Evolutionary conservation across 108 stramenopile species (phyloP), one percentile per base, ranked within the genome.

Genomic region (Skeletonema grethae): DNA sequence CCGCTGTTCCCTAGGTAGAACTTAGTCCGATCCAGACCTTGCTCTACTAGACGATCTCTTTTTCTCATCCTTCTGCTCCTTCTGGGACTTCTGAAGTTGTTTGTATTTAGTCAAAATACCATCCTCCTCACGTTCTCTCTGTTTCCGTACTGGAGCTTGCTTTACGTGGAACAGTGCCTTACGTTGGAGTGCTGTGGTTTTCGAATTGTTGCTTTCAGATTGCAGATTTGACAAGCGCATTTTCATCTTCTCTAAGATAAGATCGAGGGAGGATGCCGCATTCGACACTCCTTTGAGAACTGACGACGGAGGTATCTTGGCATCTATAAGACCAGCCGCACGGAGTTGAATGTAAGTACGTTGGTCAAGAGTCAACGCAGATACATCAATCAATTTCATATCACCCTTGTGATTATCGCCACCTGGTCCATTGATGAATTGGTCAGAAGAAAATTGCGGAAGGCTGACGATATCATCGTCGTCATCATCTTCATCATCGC

Each of bases 311-410:
- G 13, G 65, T 15, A 46, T 16, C 5, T 4, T 34, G 45, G 28
- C 34, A 57, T 82, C 75, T 0, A 82, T 55, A 15, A 82, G 75
- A 45, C 76, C 63, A 8, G 46, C 80, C 1, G 70, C 80, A 16
- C 80, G 63, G 5, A 82, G 70, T 61, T 77, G 80, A 9, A 82
- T 61, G 57, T 65, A 77, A 12, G 80, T 76, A 41, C 80, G 59
- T 72, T 82, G 74, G 35, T 82, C 80, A 12, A 77, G 74, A 32
- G 80, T 45, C 38, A 82, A 63, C 18, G 69, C 71, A 28, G 77
- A 74, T 36, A 79, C 41, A 36, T 79, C 77, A 22, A 79, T 24
- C 55, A 73, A 31, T 10, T n/a, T 15, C 13, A 39, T 36, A 16
- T 68, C 59, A 2, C 16, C 7, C 32, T 34, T n/a, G 2, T 41